Percentiles rank a stretch among this genome's conserved stretches.
phyloP scores from a whole-genome alignment of 352 stramenopile species.

The Pythium aquatile region DNA sequence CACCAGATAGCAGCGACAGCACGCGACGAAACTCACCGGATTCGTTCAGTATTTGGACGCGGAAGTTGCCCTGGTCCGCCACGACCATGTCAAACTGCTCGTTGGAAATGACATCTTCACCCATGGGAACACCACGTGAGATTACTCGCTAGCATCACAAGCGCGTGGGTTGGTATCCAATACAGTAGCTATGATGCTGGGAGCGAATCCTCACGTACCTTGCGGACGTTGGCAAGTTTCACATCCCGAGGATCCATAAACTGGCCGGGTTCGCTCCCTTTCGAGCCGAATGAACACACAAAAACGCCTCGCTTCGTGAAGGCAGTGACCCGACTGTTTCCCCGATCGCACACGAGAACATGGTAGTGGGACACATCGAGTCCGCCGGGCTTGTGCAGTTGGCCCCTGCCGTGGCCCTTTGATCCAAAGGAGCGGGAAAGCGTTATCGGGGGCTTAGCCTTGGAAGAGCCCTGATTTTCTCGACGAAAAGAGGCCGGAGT shows the following conservation, averaged over 20 bases:
- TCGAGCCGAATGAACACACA: slow-evolving; percentile 41
- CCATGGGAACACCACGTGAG: slow-evolving; percentile 32
- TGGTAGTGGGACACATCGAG: slow-evolving; percentile 73
- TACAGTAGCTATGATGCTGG: background rate
- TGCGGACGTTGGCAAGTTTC: slow-evolving; percentile 56
- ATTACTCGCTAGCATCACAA: slow-evolving; percentile 36
- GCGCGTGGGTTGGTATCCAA: background rate
- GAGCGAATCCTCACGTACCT: slow-evolving; percentile 33
- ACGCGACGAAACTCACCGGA: slow-evolving; percentile 46
- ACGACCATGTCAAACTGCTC: slow-evolving; percentile 73
- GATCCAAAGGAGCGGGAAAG: slow-evolving; percentile 31
- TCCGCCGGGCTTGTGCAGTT: slow-evolving; percentile 42
- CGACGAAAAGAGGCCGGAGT: slow-evolving; percentile 24
- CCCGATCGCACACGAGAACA: slow-evolving; percentile 55
- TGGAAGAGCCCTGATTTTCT: background rate
- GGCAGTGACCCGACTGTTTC: slow-evolving; percentile 44
- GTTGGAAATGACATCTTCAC: slow-evolving; percentile 41
- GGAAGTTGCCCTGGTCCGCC: slow-evolving; percentile 64
- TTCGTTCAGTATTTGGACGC: slow-evolving; percentile 70
- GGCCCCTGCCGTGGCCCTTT: slow-evolving; percentile 30
- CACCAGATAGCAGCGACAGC: slow-evolving; percentile 46
- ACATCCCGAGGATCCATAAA: slow-evolving; percentile 58
- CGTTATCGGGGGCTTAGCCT: slow-evolving; percentile 1
- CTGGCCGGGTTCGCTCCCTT: slow-evolving; percentile 32
- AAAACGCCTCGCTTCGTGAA: slow-evolving; percentile 63